Evolutionary conservation across 768 basidiomycete genomes (phyloP).

Genomic region (Termitomyces sp.): DNA sequence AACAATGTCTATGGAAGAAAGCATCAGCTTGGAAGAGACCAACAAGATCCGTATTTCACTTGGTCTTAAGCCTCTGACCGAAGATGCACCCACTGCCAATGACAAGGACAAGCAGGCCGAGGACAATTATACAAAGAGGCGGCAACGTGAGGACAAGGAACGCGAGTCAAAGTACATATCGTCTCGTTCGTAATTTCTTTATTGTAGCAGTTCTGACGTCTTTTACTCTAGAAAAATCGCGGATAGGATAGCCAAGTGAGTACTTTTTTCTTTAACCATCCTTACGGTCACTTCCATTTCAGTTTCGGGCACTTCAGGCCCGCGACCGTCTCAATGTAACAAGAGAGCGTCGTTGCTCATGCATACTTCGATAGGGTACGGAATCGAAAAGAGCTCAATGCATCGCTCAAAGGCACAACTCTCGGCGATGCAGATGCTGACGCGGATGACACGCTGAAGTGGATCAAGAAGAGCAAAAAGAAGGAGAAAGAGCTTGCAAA

Average conservation of each 20-base stretch:
- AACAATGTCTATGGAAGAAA: constrained; percentile 74
- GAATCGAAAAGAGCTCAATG: constrained; percentile 90
- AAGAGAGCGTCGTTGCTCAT: constrained; percentile 37
- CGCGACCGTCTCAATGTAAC: constrained; percentile 18
- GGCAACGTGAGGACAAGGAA: constrained; percentile 67
- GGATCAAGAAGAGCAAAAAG: constrained; percentile 92
- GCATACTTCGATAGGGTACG: constrained; percentile 66
- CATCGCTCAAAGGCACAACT: constrained; percentile 88
- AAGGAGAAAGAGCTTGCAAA: constrained; percentile 83
- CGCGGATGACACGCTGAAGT: constrained; percentile 77
- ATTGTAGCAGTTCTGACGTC: constrained; percentile 23
- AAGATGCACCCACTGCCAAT: constrained; percentile 67
- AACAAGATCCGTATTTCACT: constrained; percentile 94
- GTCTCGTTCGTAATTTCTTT: constrained; percentile 5
- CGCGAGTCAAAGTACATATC: constrained; percentile 68
- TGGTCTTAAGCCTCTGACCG: constrained; percentile 90
- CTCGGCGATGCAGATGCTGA: constrained; percentile 85
- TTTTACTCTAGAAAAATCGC: constrained; percentile 53
- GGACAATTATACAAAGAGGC: constrained; percentile 74
- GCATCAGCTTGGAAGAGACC: constrained; percentile 90
- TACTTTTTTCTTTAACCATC: constrained; percentile 24
- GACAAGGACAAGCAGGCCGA: constrained; percentile 83
- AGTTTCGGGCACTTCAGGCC: constrained; percentile 37
- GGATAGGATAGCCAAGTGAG: constrained; percentile 87
- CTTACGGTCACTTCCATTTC: constrained; percentile 47